phyloP scores from a whole-genome alignment of 2,329 filamentous ascomycete species.

The Nigrospora oryzae region DNA sequence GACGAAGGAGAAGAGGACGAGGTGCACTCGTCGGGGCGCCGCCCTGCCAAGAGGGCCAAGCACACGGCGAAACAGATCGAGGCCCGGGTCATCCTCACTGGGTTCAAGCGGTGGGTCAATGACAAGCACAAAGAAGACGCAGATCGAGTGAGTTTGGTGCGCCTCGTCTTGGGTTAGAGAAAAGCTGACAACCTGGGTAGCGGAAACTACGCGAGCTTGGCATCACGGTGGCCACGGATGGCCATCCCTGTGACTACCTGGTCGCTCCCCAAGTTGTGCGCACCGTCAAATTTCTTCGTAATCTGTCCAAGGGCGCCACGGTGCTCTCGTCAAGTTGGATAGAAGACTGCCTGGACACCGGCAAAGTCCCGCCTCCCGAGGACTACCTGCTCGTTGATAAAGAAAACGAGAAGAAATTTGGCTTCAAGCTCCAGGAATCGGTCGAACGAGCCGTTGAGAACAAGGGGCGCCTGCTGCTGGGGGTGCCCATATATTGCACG shows the following conservation, averaged over 20 bases:
- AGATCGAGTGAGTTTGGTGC: slow-evolving; percentile 58
- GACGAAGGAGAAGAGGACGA: slow-evolving; percentile 23
- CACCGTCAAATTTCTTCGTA: slow-evolving; percentile 88
- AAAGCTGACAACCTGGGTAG: slow-evolving; percentile 33
- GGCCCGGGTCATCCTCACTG: slow-evolving; percentile 74
- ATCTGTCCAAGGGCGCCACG: slow-evolving; percentile 70
- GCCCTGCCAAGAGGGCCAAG: slow-evolving; percentile 54
- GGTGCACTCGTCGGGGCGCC: slow-evolving; percentile 35
- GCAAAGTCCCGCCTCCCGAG: slow-evolving; percentile 53
- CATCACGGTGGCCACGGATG: slow-evolving; percentile 71
- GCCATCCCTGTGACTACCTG: slow-evolving; percentile 71
- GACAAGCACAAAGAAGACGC: slow-evolving; percentile 66
- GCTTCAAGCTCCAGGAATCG: slow-evolving; percentile 60
- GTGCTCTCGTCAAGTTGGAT: slow-evolving; percentile 75
- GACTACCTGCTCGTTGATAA: slow-evolving; percentile 64
- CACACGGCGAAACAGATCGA: slow-evolving; percentile 55
- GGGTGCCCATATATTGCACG: slow-evolving; percentile 78
- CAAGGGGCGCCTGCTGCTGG: slow-evolving; percentile 64
- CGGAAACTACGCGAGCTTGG: slow-evolving; percentile 75
- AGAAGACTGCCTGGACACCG: slow-evolving; percentile 63
- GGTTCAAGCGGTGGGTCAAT: slow-evolving; percentile 73
- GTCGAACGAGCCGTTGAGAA: slow-evolving; percentile 67
- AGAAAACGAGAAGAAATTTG: slow-evolving; percentile 63
- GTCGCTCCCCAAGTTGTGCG: slow-evolving; percentile 81
- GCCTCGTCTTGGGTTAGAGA: neutral